phyloP scores from a whole-genome alignment of 2,329 filamentous ascomycete genomes.

The Stagonosporopsis tanaceti region DNA sequence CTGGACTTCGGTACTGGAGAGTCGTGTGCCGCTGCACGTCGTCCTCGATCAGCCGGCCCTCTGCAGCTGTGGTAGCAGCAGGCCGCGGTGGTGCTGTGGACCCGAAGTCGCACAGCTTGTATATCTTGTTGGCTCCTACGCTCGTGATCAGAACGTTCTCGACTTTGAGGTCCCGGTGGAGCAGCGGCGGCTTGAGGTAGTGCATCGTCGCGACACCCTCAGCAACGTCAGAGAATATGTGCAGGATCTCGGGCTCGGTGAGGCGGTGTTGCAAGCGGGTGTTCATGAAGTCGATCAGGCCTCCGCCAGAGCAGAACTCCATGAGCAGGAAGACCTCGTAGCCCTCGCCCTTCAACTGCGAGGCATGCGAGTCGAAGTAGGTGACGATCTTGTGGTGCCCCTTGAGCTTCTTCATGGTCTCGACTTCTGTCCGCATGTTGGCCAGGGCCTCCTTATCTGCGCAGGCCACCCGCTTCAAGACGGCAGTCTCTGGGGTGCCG shows the following conservation, averaged over 20 bases:
- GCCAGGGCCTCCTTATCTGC: slow-evolving; percentile 94
- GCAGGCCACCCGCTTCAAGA: slow-evolving; percentile 93
- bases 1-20: slow-evolving; percentile 94
- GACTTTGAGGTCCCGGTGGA: slow-evolving; percentile 96
- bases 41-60: slow-evolving; percentile 93
- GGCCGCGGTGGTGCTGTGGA: slow-evolving; percentile 84
- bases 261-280: slow-evolving; percentile 93
- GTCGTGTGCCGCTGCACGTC: slow-evolving; percentile 98
- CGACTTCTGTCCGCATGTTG: slow-evolving; percentile 97
- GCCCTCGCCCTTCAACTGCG: slow-evolving; percentile 87
- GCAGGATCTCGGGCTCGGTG: slow-evolving; percentile 95
- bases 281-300: slow-evolving; percentile 99
- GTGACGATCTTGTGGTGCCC: slow-evolving; percentile 96
- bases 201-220: slow-evolving; percentile 99
- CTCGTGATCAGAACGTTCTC: slow-evolving; percentile 93
- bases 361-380: slow-evolving; percentile 98
- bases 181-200: slow-evolving; percentile 90
- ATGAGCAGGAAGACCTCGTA: slow-evolving; percentile 99
- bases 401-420: slow-evolving; percentile 99
- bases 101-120: slow-evolving; percentile 98
- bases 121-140: slow-evolving; percentile 71
- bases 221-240: slow-evolving; percentile 95
- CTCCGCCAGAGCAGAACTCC: slow-evolving; percentile 95
- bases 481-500: slow-evolving; percentile 80
- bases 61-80: slow-evolving; percentile 83